Evolutionary conservation across 495 filamentous ascomycete species (phyloP), one percentile per base, ranked within the genome.

Genomic region (Penicillium bialowiezense): DNA sequence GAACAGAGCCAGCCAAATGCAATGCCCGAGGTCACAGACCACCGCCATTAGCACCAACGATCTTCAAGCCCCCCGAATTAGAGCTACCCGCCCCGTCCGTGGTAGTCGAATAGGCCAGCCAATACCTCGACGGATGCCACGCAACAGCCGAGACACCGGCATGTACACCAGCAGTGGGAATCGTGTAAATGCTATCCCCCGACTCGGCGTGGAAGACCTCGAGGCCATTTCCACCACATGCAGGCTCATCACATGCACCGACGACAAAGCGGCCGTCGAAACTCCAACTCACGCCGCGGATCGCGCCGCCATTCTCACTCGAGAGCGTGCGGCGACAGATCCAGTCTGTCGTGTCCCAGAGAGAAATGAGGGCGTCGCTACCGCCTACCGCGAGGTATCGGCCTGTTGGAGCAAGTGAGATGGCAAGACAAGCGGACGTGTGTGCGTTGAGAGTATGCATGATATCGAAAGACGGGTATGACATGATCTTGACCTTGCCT

Each of bases 301-400:
- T 86, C 5, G 87, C 83, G 0, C 89, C 90, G n/a, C 78, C 76
- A 65, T 89, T 86, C 26, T 69, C 62, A 44, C 80, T 81, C 15
- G 84, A 83, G 17, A 96, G 71, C 3, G 89, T 95, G 44, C 89
- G 82, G 39, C 85, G 77, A 61, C 90, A 96, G 43, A 93, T 85
- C 91, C 90, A 97, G 59, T 95, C 88, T 26, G 79, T 81, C 0
- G 95, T 96, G 63, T 97, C 91, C 87, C 91, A 98, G 13, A 97
- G 79, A 5, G 87, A 77, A 40, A 97, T 87, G 13, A 96, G 79
- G 1, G 90, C 88, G 67, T 98, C 95, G 43, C 85, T 86, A 7
- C 90, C 92, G 33, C 92, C 95, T 3, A 91, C 83, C 14, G 95
- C 93, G 15, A 98, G 77, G 58, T 90, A 90, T 39, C 82, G 79